Percentiles rank a stretch among this genome's conserved stretches.
Evolutionary conservation across 2,329 filamentous ascomycete species (phyloP).

Genomic region (Monosporascus sp.): DNA sequence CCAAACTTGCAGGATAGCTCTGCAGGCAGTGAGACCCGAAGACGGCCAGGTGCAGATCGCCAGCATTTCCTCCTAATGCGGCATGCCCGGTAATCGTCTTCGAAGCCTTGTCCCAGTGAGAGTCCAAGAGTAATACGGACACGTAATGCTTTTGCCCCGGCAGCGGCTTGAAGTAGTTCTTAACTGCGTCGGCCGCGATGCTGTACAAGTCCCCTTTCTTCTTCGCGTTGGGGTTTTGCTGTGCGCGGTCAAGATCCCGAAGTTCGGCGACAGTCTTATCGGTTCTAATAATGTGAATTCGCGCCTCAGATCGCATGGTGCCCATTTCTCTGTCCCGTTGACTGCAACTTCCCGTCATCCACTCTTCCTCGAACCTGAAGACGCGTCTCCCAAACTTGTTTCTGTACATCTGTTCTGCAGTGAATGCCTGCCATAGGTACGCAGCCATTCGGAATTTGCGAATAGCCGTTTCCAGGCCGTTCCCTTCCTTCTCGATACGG

Average conservation of each 20-base stretch:
- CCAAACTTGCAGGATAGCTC: constrained; percentile 82
- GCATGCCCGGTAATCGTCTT: constrained; percentile 75
- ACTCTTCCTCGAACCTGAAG: constrained; percentile 92
- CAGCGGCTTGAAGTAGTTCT: constrained; percentile 66
- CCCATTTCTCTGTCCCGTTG: constrained; percentile 65
- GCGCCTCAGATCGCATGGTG: constrained; percentile 83
- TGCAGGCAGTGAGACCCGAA: constrained; percentile 92
- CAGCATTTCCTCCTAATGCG: constrained; percentile 69
- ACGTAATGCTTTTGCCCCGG: constrained; percentile 84
- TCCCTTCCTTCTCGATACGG: constrained; percentile 72
- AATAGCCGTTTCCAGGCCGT: constrained; percentile 72
- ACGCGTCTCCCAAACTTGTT: constrained; percentile 79
- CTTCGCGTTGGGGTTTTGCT: constrained; percentile 66
- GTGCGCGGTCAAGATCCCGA: constrained; percentile 68
- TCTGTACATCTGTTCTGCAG: constrained; percentile 91
- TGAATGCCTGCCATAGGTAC: constrained; percentile 96
- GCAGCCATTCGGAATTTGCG: constrained; percentile 92
- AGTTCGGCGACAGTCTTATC: constrained; percentile 84
- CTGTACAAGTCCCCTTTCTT: constrained; percentile 69
- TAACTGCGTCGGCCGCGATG: constrained; percentile 74
- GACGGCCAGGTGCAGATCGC: constrained; percentile 75
- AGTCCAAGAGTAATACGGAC: constrained; percentile 78
- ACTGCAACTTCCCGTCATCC: constrained; percentile 78
- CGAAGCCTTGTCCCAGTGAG: constrained; percentile 73
- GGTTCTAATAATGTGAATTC: constrained; percentile 76